phyloP scores from a whole-genome alignment of 2,329 filamentous ascomycete species.

The Ilyonectria destructans region DNA sequence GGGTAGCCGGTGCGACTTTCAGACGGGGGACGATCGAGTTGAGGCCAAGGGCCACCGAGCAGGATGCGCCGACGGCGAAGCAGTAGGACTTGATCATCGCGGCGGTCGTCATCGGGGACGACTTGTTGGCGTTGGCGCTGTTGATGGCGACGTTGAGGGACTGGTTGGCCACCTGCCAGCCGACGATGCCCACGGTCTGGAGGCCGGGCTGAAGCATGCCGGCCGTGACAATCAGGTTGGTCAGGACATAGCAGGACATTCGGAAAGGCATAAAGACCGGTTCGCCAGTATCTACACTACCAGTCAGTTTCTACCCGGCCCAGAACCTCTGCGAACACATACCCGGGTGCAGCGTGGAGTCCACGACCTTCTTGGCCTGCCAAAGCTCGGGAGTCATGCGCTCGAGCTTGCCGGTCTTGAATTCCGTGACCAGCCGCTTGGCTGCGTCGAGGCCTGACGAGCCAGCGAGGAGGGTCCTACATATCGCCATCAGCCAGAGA shows the following conservation, averaged over 20 bases:
- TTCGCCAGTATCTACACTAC: constrained; percentile 85
- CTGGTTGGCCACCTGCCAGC: constrained; percentile 97
- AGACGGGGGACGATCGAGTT: constrained; percentile 92
- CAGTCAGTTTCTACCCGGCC: constrained; percentile 31
- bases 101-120: constrained; percentile 85
- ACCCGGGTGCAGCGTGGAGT: constrained; percentile 97
- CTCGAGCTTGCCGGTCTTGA: constrained; percentile 86
- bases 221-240: constrained; percentile 94
- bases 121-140: constrained; percentile 98
- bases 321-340: constrained; percentile 51
- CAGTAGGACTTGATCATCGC: constrained; percentile 92
- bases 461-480: constrained; percentile 89
- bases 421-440: constrained; percentile 85
- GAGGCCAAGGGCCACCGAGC: constrained; percentile 92
- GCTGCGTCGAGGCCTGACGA: constrained; percentile 85
- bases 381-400: constrained; percentile 93
- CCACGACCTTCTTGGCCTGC: constrained; percentile 96
- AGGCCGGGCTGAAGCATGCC: constrained; percentile 97
- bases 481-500: constrained; percentile 27
- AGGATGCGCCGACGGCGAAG: constrained; percentile 92
- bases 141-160: constrained; percentile 99
- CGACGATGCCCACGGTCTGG: constrained; percentile 85
- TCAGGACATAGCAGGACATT: constrained; percentile 96
- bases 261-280: constrained; percentile 95
- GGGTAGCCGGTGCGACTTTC: constrained; percentile 83